phyloP scores from a whole-genome alignment of 2,329 filamentous ascomycete species.

The Calonectria montana region DNA sequence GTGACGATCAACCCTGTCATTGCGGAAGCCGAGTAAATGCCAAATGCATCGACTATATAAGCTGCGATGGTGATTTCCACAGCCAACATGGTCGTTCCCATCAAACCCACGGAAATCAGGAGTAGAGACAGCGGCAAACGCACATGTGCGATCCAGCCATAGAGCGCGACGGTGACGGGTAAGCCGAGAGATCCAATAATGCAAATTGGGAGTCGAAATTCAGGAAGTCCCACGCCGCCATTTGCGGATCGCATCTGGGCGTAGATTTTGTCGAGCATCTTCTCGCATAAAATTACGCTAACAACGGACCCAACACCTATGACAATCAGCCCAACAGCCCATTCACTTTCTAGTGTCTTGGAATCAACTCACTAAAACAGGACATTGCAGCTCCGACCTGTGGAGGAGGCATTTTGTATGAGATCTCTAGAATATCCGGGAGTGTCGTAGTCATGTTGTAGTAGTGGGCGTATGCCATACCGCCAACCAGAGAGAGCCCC shows the following conservation, averaged over 20 bases:
- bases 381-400: neutral
- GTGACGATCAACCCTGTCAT: neutral
- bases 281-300: neutral
- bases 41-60: neutral
- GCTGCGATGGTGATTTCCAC: neutral
- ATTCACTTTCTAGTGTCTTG: neutral
- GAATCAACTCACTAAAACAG: neutral
- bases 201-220: neutral
- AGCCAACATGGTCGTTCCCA: slow-evolving; percentile 1
- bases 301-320: neutral
- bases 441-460: neutral
- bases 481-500: neutral
- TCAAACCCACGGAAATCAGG: neutral
- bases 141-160: neutral
- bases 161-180: neutral
- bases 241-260: neutral
- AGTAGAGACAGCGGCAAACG: neutral
- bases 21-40: neutral
- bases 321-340: neutral
- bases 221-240: neutral
- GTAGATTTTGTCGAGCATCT: neutral
- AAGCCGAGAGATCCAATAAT: neutral
- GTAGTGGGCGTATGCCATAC: neutral
- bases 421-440: neutral
- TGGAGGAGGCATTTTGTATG: neutral